These are phyloP conservation scores for Thalassiosira profunda DNA, from an alignment of 108 stramenopile species.

Conservation along the genomic window DNA sequence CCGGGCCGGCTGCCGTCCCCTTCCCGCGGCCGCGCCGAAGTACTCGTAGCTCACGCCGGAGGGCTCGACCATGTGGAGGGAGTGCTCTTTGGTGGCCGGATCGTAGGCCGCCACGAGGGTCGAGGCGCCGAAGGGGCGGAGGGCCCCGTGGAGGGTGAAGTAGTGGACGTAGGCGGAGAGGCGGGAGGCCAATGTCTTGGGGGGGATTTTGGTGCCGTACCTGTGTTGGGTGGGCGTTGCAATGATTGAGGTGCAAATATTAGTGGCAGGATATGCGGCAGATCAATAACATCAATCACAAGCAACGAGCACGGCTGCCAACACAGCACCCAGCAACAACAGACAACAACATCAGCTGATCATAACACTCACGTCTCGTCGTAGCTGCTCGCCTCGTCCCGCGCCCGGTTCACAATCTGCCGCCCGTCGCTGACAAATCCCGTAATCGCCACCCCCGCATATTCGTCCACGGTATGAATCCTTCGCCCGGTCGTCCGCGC, in stretches of 20 bases:
- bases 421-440: conserved; percentile 96
- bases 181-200: conserved; percentile 86
- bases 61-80: conserved; percentile 96
- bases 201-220: conserved; percentile 87
- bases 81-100: conserved; percentile 73
- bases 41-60: conserved; percentile 90
- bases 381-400: conserved; percentile 92
- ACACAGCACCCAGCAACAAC: neutral
- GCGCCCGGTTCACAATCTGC: conserved; percentile 91
- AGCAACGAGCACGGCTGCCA: neutral
- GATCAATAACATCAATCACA: too few species aligned
- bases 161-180: conserved; percentile 96
- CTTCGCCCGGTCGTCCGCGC: conserved; percentile 72
- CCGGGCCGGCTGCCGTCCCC: conserved; percentile 98
- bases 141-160: conserved; percentile 96
- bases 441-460: conserved; percentile 86
- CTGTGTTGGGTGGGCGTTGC: too few species aligned
- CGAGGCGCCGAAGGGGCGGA: conserved; percentile 97
- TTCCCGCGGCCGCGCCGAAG: conserved; percentile 96
- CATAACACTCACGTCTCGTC: conserved; percentile 69
- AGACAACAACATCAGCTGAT: too few species aligned
- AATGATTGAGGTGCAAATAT: too few species aligned
- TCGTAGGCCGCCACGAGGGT: conserved; percentile 93
- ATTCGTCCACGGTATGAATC: conserved; percentile 78
- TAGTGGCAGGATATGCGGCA: too few species aligned